phyloP scores from a whole-genome alignment of 495 filamentous ascomycete species.

The Aspergillus sclerotioniger region DNA sequence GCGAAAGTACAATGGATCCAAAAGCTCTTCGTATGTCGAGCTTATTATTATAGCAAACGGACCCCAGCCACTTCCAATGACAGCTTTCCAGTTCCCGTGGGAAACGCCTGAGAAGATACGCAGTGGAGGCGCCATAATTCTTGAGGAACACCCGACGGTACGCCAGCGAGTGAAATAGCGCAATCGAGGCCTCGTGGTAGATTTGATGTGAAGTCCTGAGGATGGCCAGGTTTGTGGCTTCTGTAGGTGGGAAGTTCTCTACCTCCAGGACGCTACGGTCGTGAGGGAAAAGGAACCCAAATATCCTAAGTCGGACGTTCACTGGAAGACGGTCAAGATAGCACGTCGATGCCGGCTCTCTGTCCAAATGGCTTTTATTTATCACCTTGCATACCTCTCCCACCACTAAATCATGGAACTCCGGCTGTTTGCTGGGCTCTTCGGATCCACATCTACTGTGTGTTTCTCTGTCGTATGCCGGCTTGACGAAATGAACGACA shows the following conservation, averaged over 20 bases:
- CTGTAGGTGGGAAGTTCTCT: conserved; percentile 9
- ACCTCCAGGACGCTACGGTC: conserved; percentile 6
- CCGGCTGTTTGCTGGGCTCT: background rate
- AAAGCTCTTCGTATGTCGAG: background rate
- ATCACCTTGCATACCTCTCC: background rate
- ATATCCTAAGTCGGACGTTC: background rate
- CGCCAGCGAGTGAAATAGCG: conserved; percentile 27
- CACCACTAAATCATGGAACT: background rate
- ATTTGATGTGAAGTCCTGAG: conserved; percentile 18
- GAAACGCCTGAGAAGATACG: conserved; percentile 10
- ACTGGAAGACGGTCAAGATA: background rate
- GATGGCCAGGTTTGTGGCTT: conserved; percentile 10
- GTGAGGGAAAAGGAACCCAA: background rate
- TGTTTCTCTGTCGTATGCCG: conserved; percentile 5
- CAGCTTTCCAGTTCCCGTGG: conserved; percentile 13
- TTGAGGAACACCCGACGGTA: conserved; percentile 28
- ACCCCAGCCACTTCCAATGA: background rate
- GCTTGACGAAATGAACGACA: conserved; percentile 8
- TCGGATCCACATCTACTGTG: conserved; percentile 6
- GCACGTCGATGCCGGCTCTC: background rate
- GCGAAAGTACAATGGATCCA: conserved; percentile 12
- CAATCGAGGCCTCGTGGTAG: conserved; percentile 23
- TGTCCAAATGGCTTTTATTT: background rate
- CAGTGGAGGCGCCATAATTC: conserved; percentile 16
- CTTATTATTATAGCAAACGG: conserved; percentile 6